phyloP scores from a whole-genome alignment of 352 stramenopile species.

The Phytopythium ostracodes region DNA sequence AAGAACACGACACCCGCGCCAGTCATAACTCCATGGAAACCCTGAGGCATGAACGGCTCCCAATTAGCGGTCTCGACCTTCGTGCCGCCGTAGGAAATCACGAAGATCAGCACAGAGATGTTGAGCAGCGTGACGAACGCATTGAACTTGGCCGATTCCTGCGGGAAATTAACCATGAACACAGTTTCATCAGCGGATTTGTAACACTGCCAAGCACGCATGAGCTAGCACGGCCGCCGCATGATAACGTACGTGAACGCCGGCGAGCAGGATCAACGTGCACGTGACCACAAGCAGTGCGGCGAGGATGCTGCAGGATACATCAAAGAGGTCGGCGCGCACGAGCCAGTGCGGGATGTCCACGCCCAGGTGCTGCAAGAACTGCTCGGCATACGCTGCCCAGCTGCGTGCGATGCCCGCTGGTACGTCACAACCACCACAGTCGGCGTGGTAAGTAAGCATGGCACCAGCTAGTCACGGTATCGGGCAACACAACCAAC shows the following conservation, averaged over 20 bases:
- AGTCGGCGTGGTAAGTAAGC: too few relatives aligned
- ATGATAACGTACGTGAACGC: conserved; percentile 72
- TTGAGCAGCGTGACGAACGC: conserved; percentile 87
- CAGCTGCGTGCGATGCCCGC: conserved; percentile 89
- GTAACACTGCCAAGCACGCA: too few relatives aligned
- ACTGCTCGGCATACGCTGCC: conserved; percentile 83
- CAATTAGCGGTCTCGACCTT: conserved; percentile 78
- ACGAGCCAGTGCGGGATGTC: conserved; percentile 65
- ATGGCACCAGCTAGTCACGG: too few relatives aligned
- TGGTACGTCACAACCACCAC: conserved; percentile 8
- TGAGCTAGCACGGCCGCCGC: too few relatives aligned
- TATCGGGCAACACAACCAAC: conserved; percentile 16
- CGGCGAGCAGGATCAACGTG: conserved; percentile 82
- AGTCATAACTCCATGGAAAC: conserved; percentile 85
- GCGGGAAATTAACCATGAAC: not conserved
- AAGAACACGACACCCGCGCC: conserved; percentile 90
- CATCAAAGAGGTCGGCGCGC: conserved; percentile 39
- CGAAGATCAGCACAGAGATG: conserved; percentile 87
- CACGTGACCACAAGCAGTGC: conserved; percentile 75
- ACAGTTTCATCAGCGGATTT: not conserved
- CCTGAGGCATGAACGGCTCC: conserved; percentile 80
- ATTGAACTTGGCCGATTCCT: conserved; percentile 93
- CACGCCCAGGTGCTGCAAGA: conserved; percentile 71
- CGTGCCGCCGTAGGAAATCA: conserved; percentile 80
- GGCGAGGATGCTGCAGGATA: conserved; percentile 77